Percentiles rank a stretch among this genome's conserved stretches.
These are phyloP conservation scores for Hanseniaspora thailandica DNA, from an alignment of 805 yeast genomes.

Conservation along the genomic window DNA sequence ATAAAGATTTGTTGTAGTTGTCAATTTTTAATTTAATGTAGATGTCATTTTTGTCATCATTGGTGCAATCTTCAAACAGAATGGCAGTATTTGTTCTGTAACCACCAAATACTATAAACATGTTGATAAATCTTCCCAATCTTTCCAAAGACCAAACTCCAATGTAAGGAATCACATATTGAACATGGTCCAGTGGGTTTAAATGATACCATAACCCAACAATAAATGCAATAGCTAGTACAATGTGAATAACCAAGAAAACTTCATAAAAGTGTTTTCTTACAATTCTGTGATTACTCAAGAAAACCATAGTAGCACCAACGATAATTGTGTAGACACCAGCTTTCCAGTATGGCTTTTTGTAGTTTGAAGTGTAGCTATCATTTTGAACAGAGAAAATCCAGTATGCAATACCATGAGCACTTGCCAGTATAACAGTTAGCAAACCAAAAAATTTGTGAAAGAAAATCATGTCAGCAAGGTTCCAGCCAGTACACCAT, in stretches of 20 bases:
- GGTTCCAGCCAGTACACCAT: slow-evolving; percentile 50
- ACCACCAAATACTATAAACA: slow-evolving; percentile 23
- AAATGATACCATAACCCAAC: slow-evolving; percentile 36
- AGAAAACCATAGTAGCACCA: slow-evolving; percentile 32
- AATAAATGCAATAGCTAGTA: slow-evolving; percentile 33
- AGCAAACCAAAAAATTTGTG: slow-evolving; percentile 53
- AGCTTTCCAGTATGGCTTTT: background rate
- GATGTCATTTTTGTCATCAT: background rate
- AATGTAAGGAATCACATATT: slow-evolving; percentile 39
- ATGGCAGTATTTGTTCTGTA: slow-evolving; percentile 2
- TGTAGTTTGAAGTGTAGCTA: background rate
- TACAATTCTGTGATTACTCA: slow-evolving; percentile 31
- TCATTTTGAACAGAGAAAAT: background rate
- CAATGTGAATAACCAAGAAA: slow-evolving; percentile 34
- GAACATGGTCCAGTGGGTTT: slow-evolving; percentile 36
- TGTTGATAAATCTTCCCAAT: slow-evolving; percentile 40
- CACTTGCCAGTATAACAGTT: background rate
- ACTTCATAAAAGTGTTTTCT: slow-evolving; percentile 38
- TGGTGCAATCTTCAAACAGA: background rate
- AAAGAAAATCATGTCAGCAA: slow-evolving; percentile 46
- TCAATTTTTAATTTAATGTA: slow-evolving; percentile 1
- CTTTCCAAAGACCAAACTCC: slow-evolving; percentile 64
- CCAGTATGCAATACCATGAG: slow-evolving; percentile 7
- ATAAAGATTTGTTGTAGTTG: slow-evolving; percentile 12
- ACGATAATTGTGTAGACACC: background rate